Base-by-base conservation (phyloP, 208 protist species). In the Acanthamoeba sp. region DNA sequence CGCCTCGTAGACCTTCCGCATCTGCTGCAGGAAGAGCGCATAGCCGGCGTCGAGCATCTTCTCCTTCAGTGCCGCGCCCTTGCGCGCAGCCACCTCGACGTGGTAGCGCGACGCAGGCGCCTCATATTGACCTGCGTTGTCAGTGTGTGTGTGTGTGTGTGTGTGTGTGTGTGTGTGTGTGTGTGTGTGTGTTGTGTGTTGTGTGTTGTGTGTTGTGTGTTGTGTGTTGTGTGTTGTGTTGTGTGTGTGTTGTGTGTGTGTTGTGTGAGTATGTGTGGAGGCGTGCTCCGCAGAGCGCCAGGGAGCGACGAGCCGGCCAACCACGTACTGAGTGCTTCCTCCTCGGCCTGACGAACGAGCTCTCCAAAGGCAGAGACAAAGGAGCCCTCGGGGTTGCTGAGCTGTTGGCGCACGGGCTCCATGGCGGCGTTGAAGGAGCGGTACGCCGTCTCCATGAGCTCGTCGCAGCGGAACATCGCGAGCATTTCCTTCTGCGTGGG, bases 401-500 rank as follows among this genome's bases (percentile, higher is more conserved):
- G 95, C 4, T 96, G 95, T 38, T 97, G 96, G 48, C 96, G 95
- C 87, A 97, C 97, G 27, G 94, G 95, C 40, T 87, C 96, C 36
- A 97, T 94, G 16, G 97, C 96, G 5, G 52, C 62, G 18, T 73
- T 80, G 94, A 99, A 99, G 12, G 78, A 90, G 9, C 89, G 55
- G 34, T 97, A 94, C 71, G 97, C 95, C 91, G 95, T 82, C 38
- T 97, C 95, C 69, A 96, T 97, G 66, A 98, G 97, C 88, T 99
- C 98, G 66, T 97, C 97, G 96, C 98, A 99, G 40, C 99, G 97
- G 94, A 98, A 98, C 73, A 97, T 97, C 59, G 99, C 98, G 20
- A 99, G 95, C 98, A 99, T 98, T 91, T 99, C 98, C 78, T 98
- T 98, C 95, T 99, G 98, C 14, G 98, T 98, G 16, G 99, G 99